Conservation (phyloP, 768 basidiomycete genomes). For the Lactarius quietus region DNA sequence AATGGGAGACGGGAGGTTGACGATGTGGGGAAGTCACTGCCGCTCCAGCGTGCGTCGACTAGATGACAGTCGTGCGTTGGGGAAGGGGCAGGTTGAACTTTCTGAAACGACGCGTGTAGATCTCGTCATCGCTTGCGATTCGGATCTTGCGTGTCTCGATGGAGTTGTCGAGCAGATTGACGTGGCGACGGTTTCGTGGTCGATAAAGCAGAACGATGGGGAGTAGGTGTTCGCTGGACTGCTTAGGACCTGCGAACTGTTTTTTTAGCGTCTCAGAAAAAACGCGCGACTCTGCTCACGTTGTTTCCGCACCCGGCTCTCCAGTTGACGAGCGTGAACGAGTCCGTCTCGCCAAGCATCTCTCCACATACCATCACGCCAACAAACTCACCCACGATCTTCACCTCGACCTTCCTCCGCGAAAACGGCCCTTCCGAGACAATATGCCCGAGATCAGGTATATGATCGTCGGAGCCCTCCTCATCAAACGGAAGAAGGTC, state of each 20-base stretch:
- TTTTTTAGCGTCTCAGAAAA: neutral
- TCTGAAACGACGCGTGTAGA: neutral
- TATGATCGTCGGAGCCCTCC: neutral
- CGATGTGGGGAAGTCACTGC: neutral
- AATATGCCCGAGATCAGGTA: neutral
- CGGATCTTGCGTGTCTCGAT: conserved; percentile 9
- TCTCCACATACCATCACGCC: neutral
- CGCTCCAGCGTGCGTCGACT: neutral
- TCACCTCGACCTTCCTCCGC: neutral
- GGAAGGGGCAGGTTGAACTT: neutral
- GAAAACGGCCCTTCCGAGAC: neutral
- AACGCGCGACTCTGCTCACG: neutral
- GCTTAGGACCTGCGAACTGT: neutral
- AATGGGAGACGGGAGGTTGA: neutral
- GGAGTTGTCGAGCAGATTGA: neutral
- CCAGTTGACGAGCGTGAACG: neutral
- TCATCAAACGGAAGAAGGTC: neutral
- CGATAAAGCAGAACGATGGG: neutral
- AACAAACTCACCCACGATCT: conserved; percentile 8
- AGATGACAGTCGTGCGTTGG: too few species aligned
- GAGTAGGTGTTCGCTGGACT: neutral
- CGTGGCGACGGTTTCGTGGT: conserved; percentile 4
- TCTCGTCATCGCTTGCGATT: neutral
- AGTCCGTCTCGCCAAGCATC: neutral
- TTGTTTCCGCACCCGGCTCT: neutral